phyloP scores from a whole-genome alignment of 257 asterid genomes.

The Gentiana straminea region DNA sequence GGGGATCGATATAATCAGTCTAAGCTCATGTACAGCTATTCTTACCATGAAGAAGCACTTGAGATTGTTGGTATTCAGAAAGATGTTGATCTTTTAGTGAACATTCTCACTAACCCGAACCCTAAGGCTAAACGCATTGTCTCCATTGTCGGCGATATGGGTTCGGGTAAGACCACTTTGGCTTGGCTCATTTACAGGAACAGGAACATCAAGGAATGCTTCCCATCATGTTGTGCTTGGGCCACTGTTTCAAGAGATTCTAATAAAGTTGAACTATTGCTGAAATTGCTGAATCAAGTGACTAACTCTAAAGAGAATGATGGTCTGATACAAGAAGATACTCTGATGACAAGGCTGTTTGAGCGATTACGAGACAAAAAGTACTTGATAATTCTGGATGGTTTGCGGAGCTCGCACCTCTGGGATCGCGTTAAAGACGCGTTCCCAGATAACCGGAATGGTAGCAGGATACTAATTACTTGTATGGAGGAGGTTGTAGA shows the following conservation, averaged over 20 bases:
- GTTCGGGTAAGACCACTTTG: conserved; percentile 32
- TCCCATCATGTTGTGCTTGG: conserved; percentile 16
- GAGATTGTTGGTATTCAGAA: conserved; percentile 7
- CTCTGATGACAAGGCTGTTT: conserved; percentile 1
- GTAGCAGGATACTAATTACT: conserved; percentile 16
- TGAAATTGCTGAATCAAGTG: conserved; percentile 19
- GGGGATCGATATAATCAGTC: conserved; percentile 4
- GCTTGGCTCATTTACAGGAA: conserved; percentile 18
- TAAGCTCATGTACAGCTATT: conserved; percentile 7
- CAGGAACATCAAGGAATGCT: conserved; percentile 7
- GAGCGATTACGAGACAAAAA: conserved; percentile 7
- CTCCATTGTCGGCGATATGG: conserved; percentile 19
- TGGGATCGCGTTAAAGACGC: conserved; percentile 15
- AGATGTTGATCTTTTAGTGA: not conserved
- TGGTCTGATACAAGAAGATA: not conserved
- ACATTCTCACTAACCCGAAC: not conserved
- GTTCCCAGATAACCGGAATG: conserved; percentile 8
- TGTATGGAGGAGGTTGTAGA: not conserved
- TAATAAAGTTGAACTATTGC: conserved; percentile 7
- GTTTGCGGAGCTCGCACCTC: not conserved
- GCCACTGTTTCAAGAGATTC: conserved; percentile 8
- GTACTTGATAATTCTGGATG: conserved; percentile 26
- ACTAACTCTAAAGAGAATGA: conserved; percentile 9
- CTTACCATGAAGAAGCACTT: conserved; percentile 13
- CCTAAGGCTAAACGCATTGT: not conserved